These are phyloP conservation scores for Apiotrichum gamsii DNA, from an alignment of 1,284 basidiomycete species.

Conservation along the genomic window DNA sequence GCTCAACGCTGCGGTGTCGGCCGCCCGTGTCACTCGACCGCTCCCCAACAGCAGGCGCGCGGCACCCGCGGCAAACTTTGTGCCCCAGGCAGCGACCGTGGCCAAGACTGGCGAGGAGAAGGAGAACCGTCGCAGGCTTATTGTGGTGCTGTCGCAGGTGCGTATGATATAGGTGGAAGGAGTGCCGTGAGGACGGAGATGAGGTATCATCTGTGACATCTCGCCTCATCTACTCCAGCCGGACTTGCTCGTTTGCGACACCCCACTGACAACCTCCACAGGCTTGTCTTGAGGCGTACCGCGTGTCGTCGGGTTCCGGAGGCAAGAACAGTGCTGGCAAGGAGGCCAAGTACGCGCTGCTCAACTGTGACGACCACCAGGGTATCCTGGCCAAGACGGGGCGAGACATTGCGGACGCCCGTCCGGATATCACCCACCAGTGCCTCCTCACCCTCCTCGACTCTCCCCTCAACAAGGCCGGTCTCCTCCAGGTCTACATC, in stretches of 20 bases:
- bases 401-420: slow-evolving; percentile 93
- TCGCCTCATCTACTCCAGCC: neutral
- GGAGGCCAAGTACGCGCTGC: slow-evolving; percentile 89
- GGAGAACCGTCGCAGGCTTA: slow-evolving; percentile 65
- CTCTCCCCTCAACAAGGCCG: slow-evolving; percentile 96
- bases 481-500: slow-evolving; percentile 94
- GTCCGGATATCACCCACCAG: slow-evolving; percentile 98
- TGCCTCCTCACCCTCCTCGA: slow-evolving; percentile 94
- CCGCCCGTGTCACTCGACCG: slow-evolving; percentile 36
- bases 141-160: slow-evolving; percentile 66
- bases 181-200: neutral
- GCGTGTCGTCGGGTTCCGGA: slow-evolving; percentile 59
- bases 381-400: slow-evolving; percentile 97
- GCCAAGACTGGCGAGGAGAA: slow-evolving; percentile 56
- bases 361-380: slow-evolving; percentile 99
- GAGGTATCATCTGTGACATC: slow-evolving; percentile 3
- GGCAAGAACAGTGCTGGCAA: slow-evolving; percentile 51
- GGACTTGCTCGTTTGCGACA: neutral
- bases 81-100: slow-evolving; percentile 57
- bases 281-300: slow-evolving; percentile 93
- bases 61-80: slow-evolving; percentile 33
- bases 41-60: slow-evolving; percentile 29
- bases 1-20: slow-evolving; percentile 24
- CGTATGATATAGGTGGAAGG: no score
- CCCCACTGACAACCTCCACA: slow-evolving; percentile 45